Evolutionary conservation across 495 filamentous ascomycete genomes (phyloP), one percentile per base, ranked within the genome.

Genomic region (Beverwykella pulmonaria): DNA sequence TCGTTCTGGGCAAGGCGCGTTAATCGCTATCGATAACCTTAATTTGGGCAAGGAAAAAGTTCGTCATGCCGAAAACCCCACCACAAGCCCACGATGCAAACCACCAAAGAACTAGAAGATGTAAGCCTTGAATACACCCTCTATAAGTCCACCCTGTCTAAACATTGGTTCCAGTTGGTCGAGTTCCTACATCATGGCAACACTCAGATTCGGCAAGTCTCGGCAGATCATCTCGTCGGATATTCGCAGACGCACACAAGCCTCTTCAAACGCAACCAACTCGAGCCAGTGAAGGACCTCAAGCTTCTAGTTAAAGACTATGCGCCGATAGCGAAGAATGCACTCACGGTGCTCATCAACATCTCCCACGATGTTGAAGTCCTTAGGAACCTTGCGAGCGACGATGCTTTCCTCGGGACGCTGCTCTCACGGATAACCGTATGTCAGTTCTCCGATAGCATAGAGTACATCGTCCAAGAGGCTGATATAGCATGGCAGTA

Each of bases 171-270:
- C 56, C 69, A 96, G 92, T 85, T 97, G 49, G 92, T 95, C 62
- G 92, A 92, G 69, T 96, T 97, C 72, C 89, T 97, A 32, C 89
- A 91, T 73, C 88, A 95, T 80, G 90, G 89, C 49, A 96, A 93
- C 76, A 89, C 90, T 10, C 87, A 92, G 72, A 90, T 96, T 60
- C 86, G 93, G 47, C 85, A 89, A 76, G 20, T 32, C 86, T 93
- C 94, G 17, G 87, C 86, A 47, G 93, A 97, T 75, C 89, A 93
- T 62, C 82, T 97, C 25, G 88, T 95, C 41, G 88, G 89, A 5
- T 98, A 90, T 77, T 95, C 94, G 5, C 83, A 81, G 14, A 80
- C 86, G 1, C 85, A 96, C 68, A 90, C 90, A 0, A 75, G 79
- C 1, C 84, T 98, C 9, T 98, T 98, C 82, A 97, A 96, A 77